Percentiles rank a stretch among this genome's conserved stretches.
phyloP scores from a whole-genome alignment of 192 early-diverging fungal species.

The Backusella westeae region DNA sequence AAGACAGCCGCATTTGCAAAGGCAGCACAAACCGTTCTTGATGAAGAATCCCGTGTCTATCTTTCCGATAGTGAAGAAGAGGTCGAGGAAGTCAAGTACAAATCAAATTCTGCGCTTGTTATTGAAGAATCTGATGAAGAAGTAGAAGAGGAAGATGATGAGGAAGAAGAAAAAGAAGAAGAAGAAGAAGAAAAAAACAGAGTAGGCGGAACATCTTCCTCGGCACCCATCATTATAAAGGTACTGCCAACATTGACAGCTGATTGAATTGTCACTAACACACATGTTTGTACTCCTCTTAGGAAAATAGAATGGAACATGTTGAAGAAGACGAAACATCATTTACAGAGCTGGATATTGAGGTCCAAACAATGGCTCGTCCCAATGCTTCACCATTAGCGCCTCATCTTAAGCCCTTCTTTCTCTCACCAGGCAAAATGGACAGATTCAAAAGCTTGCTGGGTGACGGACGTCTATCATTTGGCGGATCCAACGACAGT shows the following conservation, averaged over 20 bases:
- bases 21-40: constrained; percentile 23
- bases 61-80: constrained; percentile 38
- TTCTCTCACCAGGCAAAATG: constrained; percentile 10
- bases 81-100: neutral
- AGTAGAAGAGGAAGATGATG: constrained; percentile 7
- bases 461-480: constrained; percentile 4
- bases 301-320: neutral
- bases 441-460: constrained; percentile 16
- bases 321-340: neutral
- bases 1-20: constrained; percentile 42
- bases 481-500: constrained; percentile 23
- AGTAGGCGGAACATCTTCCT: neutral
- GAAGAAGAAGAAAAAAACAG: neutral
- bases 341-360: neutral
- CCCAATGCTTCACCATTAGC: neutral
- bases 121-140: constrained; percentile 17
- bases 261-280: neutral
- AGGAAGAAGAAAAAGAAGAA: too few species aligned
- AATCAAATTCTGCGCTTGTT: neutral
- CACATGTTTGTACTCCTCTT: neutral
- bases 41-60: constrained; percentile 16
- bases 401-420: neutral
- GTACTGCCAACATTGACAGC: neutral
- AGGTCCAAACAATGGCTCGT: constrained; percentile 1
- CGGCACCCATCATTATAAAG: neutral